phyloP scores from a whole-genome alignment of 1,284 basidiomycete species.

The Coriolopsis trogii region DNA sequence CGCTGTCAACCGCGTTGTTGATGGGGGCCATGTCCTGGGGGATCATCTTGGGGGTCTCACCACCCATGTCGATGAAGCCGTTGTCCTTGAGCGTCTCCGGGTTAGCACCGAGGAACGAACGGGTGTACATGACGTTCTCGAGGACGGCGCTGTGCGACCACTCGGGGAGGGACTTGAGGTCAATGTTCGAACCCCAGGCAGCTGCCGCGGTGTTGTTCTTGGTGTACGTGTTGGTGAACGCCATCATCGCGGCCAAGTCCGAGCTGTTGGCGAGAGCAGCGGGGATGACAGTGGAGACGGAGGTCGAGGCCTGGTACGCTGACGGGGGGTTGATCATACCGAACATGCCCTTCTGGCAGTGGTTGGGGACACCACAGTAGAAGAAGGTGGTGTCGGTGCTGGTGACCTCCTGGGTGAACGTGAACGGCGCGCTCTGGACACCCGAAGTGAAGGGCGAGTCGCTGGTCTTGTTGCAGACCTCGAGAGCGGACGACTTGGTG shows the following conservation, averaged over 20 bases:
- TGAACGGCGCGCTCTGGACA: conserved; percentile 60
- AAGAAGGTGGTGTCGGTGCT: conserved; percentile 70
- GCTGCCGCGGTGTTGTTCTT: conserved; percentile 49
- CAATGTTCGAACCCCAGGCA: conserved; percentile 66
- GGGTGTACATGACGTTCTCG: conserved; percentile 42
- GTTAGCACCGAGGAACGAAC: conserved; percentile 64
- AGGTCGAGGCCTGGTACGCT: conserved; percentile 42
- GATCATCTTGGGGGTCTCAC: conserved; percentile 53
- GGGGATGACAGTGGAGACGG: conserved; percentile 55
- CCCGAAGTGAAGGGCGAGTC: conserved; percentile 67
- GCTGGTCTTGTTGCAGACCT: conserved; percentile 69
- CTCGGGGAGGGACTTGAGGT: conserved; percentile 54
- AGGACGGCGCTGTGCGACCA: conserved; percentile 54
- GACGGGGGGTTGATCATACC: conserved; percentile 75
- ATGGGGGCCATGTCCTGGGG: conserved; percentile 56
- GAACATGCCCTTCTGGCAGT: conserved; percentile 80
- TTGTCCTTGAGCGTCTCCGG: conserved; percentile 52
- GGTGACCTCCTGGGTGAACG: conserved; percentile 72
- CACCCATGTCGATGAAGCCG: conserved; percentile 55
- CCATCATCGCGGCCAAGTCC: conserved; percentile 55
- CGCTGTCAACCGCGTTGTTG: conserved; percentile 33
- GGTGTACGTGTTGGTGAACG: conserved; percentile 53
- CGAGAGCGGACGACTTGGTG: conserved; percentile 68
- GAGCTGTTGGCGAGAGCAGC: conserved; percentile 52
- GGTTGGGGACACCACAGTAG: conserved; percentile 68